phyloP scores from a whole-genome alignment of 2,329 filamentous ascomycete genomes.

The Gaeumannomyces tritici region DNA sequence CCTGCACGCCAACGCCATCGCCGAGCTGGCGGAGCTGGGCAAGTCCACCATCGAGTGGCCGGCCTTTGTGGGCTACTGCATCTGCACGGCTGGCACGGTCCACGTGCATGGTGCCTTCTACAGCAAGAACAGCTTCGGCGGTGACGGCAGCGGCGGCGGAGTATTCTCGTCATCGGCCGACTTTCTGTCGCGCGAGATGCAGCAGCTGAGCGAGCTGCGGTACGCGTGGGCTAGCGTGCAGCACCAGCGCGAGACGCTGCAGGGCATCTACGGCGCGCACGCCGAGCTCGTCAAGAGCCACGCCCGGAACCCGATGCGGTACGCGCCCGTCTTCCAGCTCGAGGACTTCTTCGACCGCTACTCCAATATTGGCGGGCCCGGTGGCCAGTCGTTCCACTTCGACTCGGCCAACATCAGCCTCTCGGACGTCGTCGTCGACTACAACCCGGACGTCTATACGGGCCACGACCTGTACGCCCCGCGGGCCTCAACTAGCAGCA shows the following conservation, averaged over 20 bases:
- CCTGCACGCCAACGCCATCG: slow-evolving; percentile 78
- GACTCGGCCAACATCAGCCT: slow-evolving; percentile 69
- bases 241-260: slow-evolving; percentile 70
- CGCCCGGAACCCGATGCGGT: slow-evolving; percentile 58
- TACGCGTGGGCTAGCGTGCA: slow-evolving; percentile 70
- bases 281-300: slow-evolving; percentile 68
- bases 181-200: slow-evolving; percentile 68
- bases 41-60: slow-evolving; percentile 75
- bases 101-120: slow-evolving; percentile 84
- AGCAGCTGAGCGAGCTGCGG: slow-evolving; percentile 65
- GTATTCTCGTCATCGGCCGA: slow-evolving; percentile 54
- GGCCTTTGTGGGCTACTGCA: slow-evolving; percentile 76
- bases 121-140: slow-evolving; percentile 35
- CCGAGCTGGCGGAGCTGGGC: slow-evolving; percentile 71
- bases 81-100: slow-evolving; percentile 78
- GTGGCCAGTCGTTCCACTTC: slow-evolving; percentile 52
- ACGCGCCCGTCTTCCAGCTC: slow-evolving; percentile 71
- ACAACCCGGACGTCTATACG: slow-evolving; percentile 44
- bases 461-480: slow-evolving; percentile 38
- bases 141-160: slow-evolving; percentile 47
- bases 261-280: slow-evolving; percentile 70
- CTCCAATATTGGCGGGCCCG: slow-evolving; percentile 42
- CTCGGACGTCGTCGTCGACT: slow-evolving; percentile 54
- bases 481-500: slow-evolving; percentile 13
- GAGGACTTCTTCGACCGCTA: slow-evolving; percentile 87